These are phyloP conservation scores for Alternaria postmessia DNA, from an alignment of 2,329 filamentous ascomycete species.

Conservation along the genomic window DNA sequence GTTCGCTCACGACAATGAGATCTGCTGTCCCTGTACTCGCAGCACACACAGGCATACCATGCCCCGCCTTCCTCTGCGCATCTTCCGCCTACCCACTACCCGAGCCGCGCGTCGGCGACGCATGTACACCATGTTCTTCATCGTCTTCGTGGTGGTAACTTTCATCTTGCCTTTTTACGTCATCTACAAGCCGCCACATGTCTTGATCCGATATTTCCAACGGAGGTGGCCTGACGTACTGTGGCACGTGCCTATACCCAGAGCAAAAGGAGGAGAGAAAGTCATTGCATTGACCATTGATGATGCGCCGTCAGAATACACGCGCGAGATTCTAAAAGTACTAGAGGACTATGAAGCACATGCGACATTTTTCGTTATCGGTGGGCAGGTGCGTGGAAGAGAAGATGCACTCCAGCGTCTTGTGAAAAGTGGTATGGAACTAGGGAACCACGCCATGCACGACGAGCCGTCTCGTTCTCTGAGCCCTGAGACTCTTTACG, in stretches of 20 bases:
- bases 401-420: slow-evolving; percentile 60
- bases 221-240: slow-evolving; percentile 79
- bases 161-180: slow-evolving; percentile 62
- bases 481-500: slow-evolving; percentile 64
- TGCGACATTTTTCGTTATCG: slow-evolving; percentile 91
- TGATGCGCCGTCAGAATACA: slow-evolving; percentile 80
- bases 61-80: slow-evolving; percentile 37
- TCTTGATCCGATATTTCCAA: slow-evolving; percentile 75
- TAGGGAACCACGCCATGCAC: slow-evolving; percentile 89
- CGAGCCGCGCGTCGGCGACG: slow-evolving; percentile 50
- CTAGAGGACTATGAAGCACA: slow-evolving; percentile 71
- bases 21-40: not conserved
- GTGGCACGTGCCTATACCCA: slow-evolving; percentile 68
- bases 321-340: slow-evolving; percentile 72
- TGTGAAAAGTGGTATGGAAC: slow-evolving; percentile 63
- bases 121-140: slow-evolving; percentile 48
- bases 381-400: slow-evolving; percentile 71
- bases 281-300: slow-evolving; percentile 86
- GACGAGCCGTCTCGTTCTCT: slow-evolving; percentile 78
- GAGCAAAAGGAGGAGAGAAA: slow-evolving; percentile 56
- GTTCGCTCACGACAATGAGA: not conserved
- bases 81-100: slow-evolving; percentile 49
- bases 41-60: slow-evolving; percentile 23
- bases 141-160: slow-evolving; percentile 35
- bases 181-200: slow-evolving; percentile 81